Evolutionary conservation across 164 flowering plant genomes (phyloP), one percentile per base, ranked within the genome.

Genomic region (Protea cynaroides): DNA sequence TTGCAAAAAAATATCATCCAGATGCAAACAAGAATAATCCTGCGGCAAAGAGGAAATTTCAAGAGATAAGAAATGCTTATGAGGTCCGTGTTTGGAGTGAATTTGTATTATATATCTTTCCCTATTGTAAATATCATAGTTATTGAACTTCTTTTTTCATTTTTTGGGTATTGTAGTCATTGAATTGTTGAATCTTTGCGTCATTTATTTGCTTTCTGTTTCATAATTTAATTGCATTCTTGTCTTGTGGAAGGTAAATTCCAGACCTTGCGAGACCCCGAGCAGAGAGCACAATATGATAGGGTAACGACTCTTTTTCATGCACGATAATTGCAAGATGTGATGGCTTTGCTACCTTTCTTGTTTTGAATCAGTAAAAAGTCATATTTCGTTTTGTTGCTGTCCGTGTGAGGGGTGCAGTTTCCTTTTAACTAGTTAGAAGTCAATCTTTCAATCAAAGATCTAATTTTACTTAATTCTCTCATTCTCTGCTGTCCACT

Each of bases 1-100:
- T 94, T 59, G 98, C 97, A 3, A 94, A 90, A 77, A 89, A 94
- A 75, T 86, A 84, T 66, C 98, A 94, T 79, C 98, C 98, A 46
- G 97, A 94, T 82, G 81, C 90, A 51, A 93, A 86, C 74, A 88
- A 81, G 74, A 84, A 80, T 62, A 86, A 83, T 80, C 87, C 91
- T 68, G 79, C 81, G 63, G 89, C 95, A 15, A 90, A 86, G 81
- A 84, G 83, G 69, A 90, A 90, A 67, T 94, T 94, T 76, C 98
- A 89, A 76, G 96, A 89, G 80, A 89, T 94, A 75, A 86, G 95
- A 78, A 91, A 90, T 63, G 98, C 97, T 8, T 94, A 87, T 58
- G 93, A 90, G 96, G 98, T 94, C 67, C 69, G 82, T 74, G 19
- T 14, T 47, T 60, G 11, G 51, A 44, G 17, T 68, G 18, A 18